Base-by-base conservation (phyloP, 2,329 filamentous ascomycete genomes). In the Myriosclerotinia curreyana region DNA sequence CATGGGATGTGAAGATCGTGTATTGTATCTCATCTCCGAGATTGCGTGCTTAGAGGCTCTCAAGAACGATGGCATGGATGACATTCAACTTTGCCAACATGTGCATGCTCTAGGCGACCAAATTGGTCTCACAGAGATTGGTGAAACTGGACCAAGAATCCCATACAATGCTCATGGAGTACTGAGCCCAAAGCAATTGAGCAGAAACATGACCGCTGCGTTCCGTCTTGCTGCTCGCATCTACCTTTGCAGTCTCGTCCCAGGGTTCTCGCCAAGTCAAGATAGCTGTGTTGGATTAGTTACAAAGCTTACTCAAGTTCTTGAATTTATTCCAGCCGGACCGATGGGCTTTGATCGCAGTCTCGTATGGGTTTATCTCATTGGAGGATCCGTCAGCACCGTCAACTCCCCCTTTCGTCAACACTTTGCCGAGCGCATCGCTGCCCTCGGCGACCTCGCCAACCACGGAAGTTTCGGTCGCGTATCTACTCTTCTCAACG, bases 11-110 rank as follows among this genome's bases (percentile, higher is more conserved):
- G 94, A 98, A 69, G 95, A 99, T 78, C 87, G 88, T 28, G 90
- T 98, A 77, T 97, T 99, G 92, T 98, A 96, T 77, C 82, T 98
- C 72, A 96, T 99, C 75, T 96, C 92, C 2, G 95, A 99, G 79
- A 96, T 98, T 72, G 91, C 94, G 62, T 98, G 95, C 77, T 86
- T 99, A 61, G 95, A 98, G 76, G 90, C 91, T 4, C 85, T 97
- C 68, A 96, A 95, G 81, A 79, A 82, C 48, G 86, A 90, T 66
- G 90, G 90, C 71, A 92, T 95, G 79, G 90, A 96, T 70, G 88
- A 95, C 73, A 87, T 95, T 69, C 86, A 87, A 59, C 86, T 98
- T 52, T 97, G 93, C 83, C 85, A 89, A 66, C 94, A 97, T 77
- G 92, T 98, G 48, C 87, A 89, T 67, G 86, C 89, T n/a, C 86